These are phyloP conservation scores for Ulvella scutata DNA, from an alignment of 139 green algal genomes.

Conservation along the genomic window DNA sequence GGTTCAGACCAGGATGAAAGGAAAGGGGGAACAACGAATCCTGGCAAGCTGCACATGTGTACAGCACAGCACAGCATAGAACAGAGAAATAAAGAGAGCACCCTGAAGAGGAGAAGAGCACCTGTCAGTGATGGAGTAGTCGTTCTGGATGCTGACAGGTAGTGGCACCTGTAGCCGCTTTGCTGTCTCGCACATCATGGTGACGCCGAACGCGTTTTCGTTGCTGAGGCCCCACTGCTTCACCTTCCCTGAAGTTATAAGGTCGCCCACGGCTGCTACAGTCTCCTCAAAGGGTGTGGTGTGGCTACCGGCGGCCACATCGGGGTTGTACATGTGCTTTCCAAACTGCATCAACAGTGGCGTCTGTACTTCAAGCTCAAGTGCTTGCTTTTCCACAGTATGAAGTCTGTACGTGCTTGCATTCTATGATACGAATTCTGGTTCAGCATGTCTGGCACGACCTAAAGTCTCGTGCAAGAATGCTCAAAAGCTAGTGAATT, in stretches of 20 bases:
- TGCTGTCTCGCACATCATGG: constrained; percentile 35
- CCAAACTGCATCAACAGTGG: no score
- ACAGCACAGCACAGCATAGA: constrained; percentile 3
- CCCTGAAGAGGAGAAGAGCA: background rate
- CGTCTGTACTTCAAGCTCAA: no score
- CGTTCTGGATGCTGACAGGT: constrained; percentile 67
- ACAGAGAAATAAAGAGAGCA: background rate
- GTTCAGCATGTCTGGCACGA: no score
- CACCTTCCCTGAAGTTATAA: constrained; percentile 68
- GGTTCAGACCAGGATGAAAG: constrained; percentile 23
- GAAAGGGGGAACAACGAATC: constrained; percentile 4
- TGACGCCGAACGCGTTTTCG: constrained; percentile 62
- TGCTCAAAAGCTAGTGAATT: no score
- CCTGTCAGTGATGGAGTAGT: constrained; percentile 40
- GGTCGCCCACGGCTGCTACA: constrained; percentile 29
- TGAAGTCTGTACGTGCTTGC: no score
- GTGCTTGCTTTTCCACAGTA: no score
- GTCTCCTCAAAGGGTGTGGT: constrained; percentile 23
- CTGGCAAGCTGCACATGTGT: background rate
- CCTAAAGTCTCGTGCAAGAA: no score
- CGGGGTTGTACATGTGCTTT: no score
- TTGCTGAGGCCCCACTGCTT: constrained; percentile 65
- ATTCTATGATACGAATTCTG: no score
- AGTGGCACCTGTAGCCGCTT: constrained; percentile 35
- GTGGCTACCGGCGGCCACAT: no score